phyloP scores from a whole-genome alignment of 2,329 filamentous ascomycete species.

The Trichoderma sp. region DNA sequence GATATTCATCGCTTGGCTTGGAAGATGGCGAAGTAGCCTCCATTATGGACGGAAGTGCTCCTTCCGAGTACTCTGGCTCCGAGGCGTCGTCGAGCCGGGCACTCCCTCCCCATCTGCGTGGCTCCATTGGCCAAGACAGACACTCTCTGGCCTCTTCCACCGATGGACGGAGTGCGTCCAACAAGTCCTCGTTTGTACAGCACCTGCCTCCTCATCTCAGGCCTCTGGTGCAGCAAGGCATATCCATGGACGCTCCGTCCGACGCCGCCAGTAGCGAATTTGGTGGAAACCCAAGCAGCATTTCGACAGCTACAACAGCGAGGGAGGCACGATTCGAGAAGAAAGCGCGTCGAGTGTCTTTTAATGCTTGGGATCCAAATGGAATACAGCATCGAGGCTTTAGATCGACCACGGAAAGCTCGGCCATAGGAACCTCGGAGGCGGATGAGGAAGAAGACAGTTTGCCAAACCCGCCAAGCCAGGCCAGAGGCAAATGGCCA shows the following conservation, averaged over 20 bases:
- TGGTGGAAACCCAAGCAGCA: slow-evolving; percentile 15
- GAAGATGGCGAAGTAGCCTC: slow-evolving; percentile 5
- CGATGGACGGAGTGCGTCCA: neutral
- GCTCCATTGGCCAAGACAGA: neutral
- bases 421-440: slow-evolving; percentile 20
- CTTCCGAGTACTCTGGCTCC: neutral
- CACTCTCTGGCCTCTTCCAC: neutral
- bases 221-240: neutral
- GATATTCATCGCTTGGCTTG: slow-evolving; percentile 27
- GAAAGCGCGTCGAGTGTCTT: slow-evolving; percentile 19
- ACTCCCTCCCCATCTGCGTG: slow-evolving; percentile 7
- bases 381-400: slow-evolving; percentile 26
- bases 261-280: neutral
- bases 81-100: neutral
- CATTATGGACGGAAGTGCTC: neutral
- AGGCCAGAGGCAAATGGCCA: slow-evolving; percentile 26
- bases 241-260: neutral
- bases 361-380: slow-evolving; percentile 34
- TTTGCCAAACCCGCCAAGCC: too few relatives aligned
- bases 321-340: slow-evolving; percentile 20
- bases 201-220: slow-evolving; percentile 18
- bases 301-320: slow-evolving; percentile 35
- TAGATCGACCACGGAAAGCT: slow-evolving; percentile 29
- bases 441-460: neutral
- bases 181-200: neutral